Evolutionary conservation across 2,329 filamentous ascomycete species (phyloP).

Genomic region (Lachnellula hyalina): DNA sequence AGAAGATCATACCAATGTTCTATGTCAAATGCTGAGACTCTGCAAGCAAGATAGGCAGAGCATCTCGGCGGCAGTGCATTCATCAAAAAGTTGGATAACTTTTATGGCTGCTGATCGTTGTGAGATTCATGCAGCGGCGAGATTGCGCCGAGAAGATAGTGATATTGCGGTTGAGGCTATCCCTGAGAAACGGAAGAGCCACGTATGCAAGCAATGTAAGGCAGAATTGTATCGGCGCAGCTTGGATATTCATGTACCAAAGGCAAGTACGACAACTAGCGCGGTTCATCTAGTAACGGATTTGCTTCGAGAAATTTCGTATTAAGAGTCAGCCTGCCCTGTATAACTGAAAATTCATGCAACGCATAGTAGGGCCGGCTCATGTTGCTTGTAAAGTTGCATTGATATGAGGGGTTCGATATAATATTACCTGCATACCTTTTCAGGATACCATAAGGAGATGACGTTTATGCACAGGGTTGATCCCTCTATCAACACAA

Average conservation of each 20-base stretch:
- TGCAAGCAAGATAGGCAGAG: background rate
- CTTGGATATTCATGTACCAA: background rate
- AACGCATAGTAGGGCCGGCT: background rate
- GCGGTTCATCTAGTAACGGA: background rate
- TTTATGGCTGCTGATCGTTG: background rate
- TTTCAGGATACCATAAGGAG: too few species aligned
- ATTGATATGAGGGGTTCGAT: background rate
- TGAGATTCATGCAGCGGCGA: background rate
- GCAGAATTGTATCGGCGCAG: background rate
- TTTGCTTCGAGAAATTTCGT: background rate
- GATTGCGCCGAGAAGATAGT: background rate
- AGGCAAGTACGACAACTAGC: background rate
- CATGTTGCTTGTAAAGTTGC: background rate
- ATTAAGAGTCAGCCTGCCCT: background rate
- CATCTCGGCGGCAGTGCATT: background rate
- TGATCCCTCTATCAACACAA: too few species aligned
- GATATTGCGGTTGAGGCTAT: background rate
- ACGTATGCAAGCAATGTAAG: background rate
- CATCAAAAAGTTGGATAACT: background rate
- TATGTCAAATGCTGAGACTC: background rate
- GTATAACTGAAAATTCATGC: background rate
- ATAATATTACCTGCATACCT: too few species aligned
- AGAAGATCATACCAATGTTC: background rate
- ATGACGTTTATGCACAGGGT: too few species aligned
- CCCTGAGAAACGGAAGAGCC: background rate